phyloP scores from a whole-genome alignment of 108 stramenopile genomes.

The Phaeodactylum tricornutum region DNA sequence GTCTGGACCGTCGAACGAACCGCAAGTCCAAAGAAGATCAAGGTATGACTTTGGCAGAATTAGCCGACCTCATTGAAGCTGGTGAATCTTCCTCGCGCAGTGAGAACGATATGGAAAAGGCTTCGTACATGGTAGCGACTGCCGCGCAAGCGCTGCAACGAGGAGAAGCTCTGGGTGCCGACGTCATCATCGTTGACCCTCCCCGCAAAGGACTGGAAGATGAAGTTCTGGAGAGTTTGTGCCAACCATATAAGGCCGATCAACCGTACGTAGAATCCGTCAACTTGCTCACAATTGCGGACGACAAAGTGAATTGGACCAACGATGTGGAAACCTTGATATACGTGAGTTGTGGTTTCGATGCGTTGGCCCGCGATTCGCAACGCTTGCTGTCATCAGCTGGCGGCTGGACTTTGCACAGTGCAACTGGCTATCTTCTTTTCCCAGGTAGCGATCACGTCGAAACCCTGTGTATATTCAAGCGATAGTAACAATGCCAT shows the following conservation, averaged over 20 bases:
- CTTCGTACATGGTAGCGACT: conserved; percentile 46
- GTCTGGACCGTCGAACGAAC: not conserved
- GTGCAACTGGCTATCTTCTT: conserved; percentile 88
- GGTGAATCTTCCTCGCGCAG: conserved; percentile 4
- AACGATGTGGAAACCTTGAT: conserved; percentile 78
- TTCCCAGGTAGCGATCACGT: conserved; percentile 96
- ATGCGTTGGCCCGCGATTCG: conserved; percentile 89
- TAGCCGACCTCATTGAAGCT: conserved; percentile 21
- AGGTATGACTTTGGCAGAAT: conserved; percentile 19
- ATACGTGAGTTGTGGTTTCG: conserved; percentile 96
- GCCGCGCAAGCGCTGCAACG: conserved; percentile 69
- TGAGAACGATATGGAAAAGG: conserved; percentile 20
- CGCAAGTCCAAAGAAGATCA: conserved; percentile 4
- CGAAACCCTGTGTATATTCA: conserved; percentile 88
- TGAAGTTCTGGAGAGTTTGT: conserved; percentile 70
- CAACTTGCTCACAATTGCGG: conserved; percentile 29
- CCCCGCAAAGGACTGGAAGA: conserved; percentile 87
- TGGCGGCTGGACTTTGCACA: conserved; percentile 82
- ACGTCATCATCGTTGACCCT: conserved; percentile 91
- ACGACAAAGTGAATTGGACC: conserved; percentile 54
- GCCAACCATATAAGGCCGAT: conserved; percentile 52
- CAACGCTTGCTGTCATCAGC: conserved; percentile 50
- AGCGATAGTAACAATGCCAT: conserved; percentile 30
- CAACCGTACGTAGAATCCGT: conserved; percentile 58
- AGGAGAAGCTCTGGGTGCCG: conserved; percentile 83